Conservation (phyloP, 495 filamentous ascomycete species). For the Copromyces sp. region DNA sequence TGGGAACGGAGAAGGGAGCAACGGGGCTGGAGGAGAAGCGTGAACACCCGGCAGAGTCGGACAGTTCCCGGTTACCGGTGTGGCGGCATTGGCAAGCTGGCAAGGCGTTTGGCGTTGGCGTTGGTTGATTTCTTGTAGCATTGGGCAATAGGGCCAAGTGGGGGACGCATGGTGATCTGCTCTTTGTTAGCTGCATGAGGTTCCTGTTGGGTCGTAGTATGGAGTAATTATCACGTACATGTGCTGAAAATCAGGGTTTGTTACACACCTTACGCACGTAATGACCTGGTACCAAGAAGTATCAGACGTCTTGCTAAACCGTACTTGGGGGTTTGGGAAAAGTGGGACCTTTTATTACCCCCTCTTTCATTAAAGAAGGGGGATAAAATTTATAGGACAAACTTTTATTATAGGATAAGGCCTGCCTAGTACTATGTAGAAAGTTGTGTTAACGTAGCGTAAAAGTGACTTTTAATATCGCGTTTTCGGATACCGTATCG, state of each 20-base stretch:
- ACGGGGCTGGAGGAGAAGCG: not conserved
- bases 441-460: too few species aligned
- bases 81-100: not conserved
- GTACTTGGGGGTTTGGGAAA: too few species aligned
- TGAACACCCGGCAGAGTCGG: not conserved
- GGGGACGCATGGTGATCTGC: not conserved
- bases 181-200: not conserved
- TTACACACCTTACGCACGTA: not conserved
- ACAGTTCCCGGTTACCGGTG: not conserved
- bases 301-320: not conserved
- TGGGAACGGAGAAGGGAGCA: not conserved
- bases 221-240: not conserved
- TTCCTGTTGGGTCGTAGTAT: not conserved
- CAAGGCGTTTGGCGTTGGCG: not conserved
- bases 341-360: too few species aligned
- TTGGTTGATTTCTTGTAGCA: not conserved
- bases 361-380: too few species aligned
- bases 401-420: too few species aligned
- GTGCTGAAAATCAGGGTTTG: not conserved
- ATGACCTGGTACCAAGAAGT: not conserved
- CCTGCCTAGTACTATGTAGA: too few species aligned
- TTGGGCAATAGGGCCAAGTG: not conserved
- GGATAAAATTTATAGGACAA: too few species aligned
- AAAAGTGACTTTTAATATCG: too few species aligned
- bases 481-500: too few species aligned